A percentile compares a stretch with the other conserved stretches of the same genome.
These are phyloP conservation scores for Trichoderma afroharzianum DNA, from an alignment of 2,329 filamentous ascomycete species.

Conservation along the genomic window DNA sequence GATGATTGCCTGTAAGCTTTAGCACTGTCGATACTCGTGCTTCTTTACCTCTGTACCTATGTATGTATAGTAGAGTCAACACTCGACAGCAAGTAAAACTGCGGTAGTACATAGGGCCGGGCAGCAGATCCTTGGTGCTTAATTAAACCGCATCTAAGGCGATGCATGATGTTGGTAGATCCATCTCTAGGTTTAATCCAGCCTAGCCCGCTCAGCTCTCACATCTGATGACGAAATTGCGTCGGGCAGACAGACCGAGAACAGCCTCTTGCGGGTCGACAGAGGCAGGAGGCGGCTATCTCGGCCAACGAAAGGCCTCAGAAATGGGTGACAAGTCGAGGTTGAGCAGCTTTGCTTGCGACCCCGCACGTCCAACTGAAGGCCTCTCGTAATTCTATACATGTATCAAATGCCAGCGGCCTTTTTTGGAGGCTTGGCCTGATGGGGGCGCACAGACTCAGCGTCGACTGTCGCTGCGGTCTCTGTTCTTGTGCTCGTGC, in stretches of 20 bases:
- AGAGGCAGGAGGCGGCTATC: conserved; percentile 1
- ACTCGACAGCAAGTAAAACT: background rate
- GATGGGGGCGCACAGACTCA: background rate
- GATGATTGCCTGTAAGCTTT: background rate
- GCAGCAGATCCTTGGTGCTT: background rate
- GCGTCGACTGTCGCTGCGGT: background rate
- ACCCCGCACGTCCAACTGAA: conserved; percentile 2
- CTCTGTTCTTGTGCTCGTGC: background rate
- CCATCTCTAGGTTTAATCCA: conserved; percentile 12
- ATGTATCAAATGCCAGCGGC: background rate
- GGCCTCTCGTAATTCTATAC: background rate
- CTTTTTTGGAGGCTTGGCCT: background rate
- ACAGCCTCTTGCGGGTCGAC: background rate
- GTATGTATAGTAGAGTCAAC: background rate
- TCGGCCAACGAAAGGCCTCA: background rate
- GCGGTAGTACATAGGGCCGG: background rate
- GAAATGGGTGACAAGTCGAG: background rate
- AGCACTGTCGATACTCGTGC: background rate
- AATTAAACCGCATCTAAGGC: background rate
- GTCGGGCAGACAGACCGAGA: background rate
- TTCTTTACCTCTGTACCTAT: background rate
- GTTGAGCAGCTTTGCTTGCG: background rate
- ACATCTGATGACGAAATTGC: conserved; percentile 4
- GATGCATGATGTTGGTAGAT: background rate
- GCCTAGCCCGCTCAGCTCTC: conserved; percentile 12